Evolutionary conservation across 2,329 filamentous ascomycete genomes (phyloP), one percentile per base, ranked within the genome.

Genomic region (Aspergillus sp.): DNA sequence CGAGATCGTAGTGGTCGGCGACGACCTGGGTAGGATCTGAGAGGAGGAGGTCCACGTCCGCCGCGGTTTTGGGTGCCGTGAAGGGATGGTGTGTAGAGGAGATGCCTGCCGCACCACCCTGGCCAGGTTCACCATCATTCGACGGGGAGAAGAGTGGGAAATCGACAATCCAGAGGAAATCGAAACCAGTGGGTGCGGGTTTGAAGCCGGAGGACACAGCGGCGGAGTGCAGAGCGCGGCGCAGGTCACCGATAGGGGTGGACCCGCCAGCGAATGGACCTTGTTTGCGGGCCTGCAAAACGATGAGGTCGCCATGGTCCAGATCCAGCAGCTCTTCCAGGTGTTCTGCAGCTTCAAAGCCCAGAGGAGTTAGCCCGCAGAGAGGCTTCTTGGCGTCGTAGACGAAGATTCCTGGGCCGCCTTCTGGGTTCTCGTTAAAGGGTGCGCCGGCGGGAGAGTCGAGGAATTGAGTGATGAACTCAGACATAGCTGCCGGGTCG

Each of bases 11-110:
- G 67, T 96, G 92, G 63, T 95, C 93, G 3, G 88, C 95, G 60
- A 81, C 83, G 1, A 84, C 90, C 44, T 79, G 73, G 1, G 90
- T 78, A 0, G 94, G 93, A 38, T 91, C 79, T 0, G 79, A 85
- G 35, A 85, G 77, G 1, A 97, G 82, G 0, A 90, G 73, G 36
- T 90, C 86, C 14, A 95, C 81, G 66, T 97, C 92, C 4, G 77
- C 75, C 0, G 80, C 71, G 0, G 83, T 83, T 33, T 89, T 83
- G 0, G 94, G 94, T 0, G 94, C 89, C 0, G 94, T 99, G 73
- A 99, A 99, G 0, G 94, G 94, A 68, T 99, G 94, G 66, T 99
- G 94, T 0, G 92, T 96, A 1, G 93, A 86, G 9, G 87, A 84
- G 63, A 97, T 85, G 4, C 92, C 91, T 0, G 91, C 84, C 1